These are phyloP conservation scores for Aspergillus fijiensis DNA, from an alignment of 2,329 filamentous ascomycete genomes.

Conservation along the genomic window DNA sequence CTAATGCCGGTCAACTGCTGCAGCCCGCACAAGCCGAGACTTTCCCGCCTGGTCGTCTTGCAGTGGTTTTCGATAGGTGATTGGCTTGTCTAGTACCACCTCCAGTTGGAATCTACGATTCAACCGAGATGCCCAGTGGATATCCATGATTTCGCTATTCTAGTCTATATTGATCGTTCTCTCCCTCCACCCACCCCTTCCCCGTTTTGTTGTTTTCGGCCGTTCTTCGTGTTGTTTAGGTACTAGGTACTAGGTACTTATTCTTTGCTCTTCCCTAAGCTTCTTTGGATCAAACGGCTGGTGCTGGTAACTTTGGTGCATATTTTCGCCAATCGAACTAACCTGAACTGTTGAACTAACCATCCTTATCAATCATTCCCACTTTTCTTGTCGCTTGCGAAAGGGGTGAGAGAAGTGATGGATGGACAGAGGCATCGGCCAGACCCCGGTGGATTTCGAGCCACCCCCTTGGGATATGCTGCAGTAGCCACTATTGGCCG, in stretches of 20 bases:
- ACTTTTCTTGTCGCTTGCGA: neutral
- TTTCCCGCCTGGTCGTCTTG: conserved; percentile 14
- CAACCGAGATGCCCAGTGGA: neutral
- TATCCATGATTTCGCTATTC: too few relatives aligned
- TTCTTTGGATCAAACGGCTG: neutral
- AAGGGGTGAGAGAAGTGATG: too few relatives aligned
- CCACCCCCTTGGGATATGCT: neutral
- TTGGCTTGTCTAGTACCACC: neutral
- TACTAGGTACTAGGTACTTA: neutral
- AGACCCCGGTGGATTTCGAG: neutral
- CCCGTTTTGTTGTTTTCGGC: too few relatives aligned
- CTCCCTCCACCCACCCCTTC: neutral
- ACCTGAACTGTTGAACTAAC: neutral
- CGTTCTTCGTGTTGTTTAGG: neutral
- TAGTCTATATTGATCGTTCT: neutral
- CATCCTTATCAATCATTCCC: neutral
- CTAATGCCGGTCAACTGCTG: neutral
- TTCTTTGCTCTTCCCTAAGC: neutral
- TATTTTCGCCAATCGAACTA: neutral
- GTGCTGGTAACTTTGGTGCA: too few relatives aligned
- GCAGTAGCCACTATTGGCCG: neutral
- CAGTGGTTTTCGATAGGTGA: neutral
- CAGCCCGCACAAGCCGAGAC: neutral
- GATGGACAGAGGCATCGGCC: too few relatives aligned
- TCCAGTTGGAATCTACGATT: neutral